These are phyloP conservation scores for Gymnopilus junonius DNA, from an alignment of 768 basidiomycete species.

Conservation along the genomic window DNA sequence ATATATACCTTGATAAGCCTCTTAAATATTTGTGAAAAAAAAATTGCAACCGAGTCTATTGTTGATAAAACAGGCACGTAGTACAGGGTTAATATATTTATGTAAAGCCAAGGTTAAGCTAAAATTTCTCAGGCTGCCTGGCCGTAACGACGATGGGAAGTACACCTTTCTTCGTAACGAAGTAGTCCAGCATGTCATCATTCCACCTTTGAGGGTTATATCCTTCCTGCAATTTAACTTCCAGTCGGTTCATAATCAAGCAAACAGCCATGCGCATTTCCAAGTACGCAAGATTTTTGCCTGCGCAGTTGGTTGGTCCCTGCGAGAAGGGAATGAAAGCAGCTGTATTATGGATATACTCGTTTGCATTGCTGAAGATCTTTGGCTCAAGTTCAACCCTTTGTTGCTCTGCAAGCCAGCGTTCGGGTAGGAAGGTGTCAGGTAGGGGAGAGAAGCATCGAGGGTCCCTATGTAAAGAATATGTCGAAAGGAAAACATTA, in stretches of 20 bases:
- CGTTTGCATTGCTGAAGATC: slow-evolving; percentile 32
- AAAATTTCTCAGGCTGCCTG: slow-evolving; percentile 21
- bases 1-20: too few relatives aligned
- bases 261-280: slow-evolving; percentile 39
- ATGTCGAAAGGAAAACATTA: slow-evolving; percentile 38
- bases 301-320: slow-evolving; percentile 57
- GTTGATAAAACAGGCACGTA: background rate
- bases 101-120: background rate
- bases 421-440: slow-evolving; percentile 41
- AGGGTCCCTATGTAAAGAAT: slow-evolving; percentile 38
- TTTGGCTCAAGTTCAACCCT: slow-evolving; percentile 34
- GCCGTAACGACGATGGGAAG: slow-evolving; percentile 37
- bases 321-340: slow-evolving; percentile 43
- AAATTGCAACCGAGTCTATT: background rate
- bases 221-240: slow-evolving; percentile 28
- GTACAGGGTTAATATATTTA: background rate
- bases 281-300: slow-evolving; percentile 41
- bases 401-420: slow-evolving; percentile 36
- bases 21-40: background rate
- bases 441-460: slow-evolving; percentile 41
- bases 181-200: slow-evolving; percentile 33
- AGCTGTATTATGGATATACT: slow-evolving; percentile 25
- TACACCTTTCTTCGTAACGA: slow-evolving; percentile 34
- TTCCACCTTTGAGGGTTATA: slow-evolving; percentile 32
- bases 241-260: slow-evolving; percentile 31